These are phyloP conservation scores for Psidium friedrichsthalianum DNA, from an alignment of 345 rosid species.

Conservation along the genomic window DNA sequence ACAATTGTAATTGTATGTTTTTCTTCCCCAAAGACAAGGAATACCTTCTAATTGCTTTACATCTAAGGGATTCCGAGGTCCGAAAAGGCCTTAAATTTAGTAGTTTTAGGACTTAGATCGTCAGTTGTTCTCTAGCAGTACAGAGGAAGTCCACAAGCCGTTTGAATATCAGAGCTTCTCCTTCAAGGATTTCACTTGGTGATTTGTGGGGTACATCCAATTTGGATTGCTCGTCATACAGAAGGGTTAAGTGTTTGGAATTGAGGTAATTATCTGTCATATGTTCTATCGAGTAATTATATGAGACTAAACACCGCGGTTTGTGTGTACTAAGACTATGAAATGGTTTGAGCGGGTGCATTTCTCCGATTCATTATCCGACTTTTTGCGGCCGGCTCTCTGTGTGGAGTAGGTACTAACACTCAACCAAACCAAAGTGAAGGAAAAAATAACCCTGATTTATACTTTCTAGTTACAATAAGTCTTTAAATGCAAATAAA, in stretches of 20 bases:
- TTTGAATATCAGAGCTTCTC: neutral
- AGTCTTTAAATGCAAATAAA: neutral
- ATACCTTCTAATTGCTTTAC: too few relatives aligned
- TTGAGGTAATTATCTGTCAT: neutral
- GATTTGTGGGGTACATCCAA: neutral
- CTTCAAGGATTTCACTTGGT: neutral
- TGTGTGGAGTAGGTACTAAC: neutral
- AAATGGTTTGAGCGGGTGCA: neutral
- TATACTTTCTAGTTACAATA: neutral
- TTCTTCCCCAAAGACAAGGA: too few relatives aligned
- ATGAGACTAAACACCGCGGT: neutral
- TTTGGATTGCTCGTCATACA: neutral
- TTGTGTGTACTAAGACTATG: neutral
- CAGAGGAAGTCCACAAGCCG: neutral
- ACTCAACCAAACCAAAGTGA: neutral
- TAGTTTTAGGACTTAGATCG: too few relatives aligned
- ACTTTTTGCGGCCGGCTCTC: neutral
- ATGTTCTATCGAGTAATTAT: neutral
- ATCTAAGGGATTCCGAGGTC: too few relatives aligned
- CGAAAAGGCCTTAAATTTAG: too few relatives aligned
- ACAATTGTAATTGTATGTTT: too few relatives aligned
- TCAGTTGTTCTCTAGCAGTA: neutral
- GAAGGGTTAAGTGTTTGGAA: neutral
- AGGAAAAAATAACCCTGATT: neutral
- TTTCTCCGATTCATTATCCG: neutral